Conservation (phyloP, 1,284 basidiomycete species). For the Fistulina hepatica region DNA sequence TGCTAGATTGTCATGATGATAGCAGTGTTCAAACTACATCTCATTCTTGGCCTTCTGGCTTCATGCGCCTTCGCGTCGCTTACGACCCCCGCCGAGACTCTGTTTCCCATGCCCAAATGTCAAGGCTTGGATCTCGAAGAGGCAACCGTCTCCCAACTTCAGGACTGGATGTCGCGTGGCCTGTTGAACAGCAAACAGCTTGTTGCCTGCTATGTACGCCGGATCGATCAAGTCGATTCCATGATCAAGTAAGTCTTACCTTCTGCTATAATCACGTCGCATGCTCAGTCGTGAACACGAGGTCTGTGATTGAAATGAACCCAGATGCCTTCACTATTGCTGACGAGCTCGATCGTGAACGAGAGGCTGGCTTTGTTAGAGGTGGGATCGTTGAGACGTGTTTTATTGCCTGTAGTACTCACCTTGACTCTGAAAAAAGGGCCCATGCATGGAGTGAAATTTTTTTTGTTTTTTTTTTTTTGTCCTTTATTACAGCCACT, state of each 20-base stretch:
- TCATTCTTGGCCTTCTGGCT: too few relatives aligned
- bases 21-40: too few relatives aligned
- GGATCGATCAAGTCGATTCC: conserved; percentile 10
- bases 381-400: too few relatives aligned
- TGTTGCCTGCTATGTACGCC: conserved; percentile 10
- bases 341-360: conserved; percentile 10
- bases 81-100: too few relatives aligned
- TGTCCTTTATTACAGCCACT: too few relatives aligned
- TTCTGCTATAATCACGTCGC: background rate
- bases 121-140: conserved; percentile 12
- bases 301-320: conserved; percentile 14
- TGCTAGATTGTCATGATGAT: too few relatives aligned
- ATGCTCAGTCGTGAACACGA: background rate
- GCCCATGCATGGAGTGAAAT: conserved; percentile 14
- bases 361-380: conserved; percentile 9
- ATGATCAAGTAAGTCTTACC: conserved; percentile 9
- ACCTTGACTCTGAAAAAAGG: too few relatives aligned
- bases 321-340: conserved; percentile 12
- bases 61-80: too few relatives aligned
- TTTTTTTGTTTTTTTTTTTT: too few relatives aligned
- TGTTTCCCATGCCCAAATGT: conserved; percentile 11
- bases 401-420: too few relatives aligned
- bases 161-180: conserved; percentile 9
- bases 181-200: conserved; percentile 8
- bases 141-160: conserved; percentile 10